Evolutionary conservation across 2,329 filamentous ascomycete genomes (phyloP), one percentile per base, ranked within the genome.

Genomic region (Fusarium oxysporum): DNA sequence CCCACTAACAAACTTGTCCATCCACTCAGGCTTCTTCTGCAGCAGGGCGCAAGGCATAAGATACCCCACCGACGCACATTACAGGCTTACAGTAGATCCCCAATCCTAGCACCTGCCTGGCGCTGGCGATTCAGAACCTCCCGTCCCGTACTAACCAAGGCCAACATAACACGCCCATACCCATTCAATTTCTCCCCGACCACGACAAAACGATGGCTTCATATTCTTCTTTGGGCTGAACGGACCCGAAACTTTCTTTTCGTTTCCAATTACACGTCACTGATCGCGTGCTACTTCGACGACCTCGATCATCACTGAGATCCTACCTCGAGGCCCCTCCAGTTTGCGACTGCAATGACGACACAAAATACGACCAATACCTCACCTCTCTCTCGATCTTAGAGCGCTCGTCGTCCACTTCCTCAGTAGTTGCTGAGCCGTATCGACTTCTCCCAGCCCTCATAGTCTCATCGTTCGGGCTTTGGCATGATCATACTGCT

Each of bases 271-370:
- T 21, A 35, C 43, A 57, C 43, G 58, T 50, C 67, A 60, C 70
- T 33, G 62, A 60, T 71, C 50, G 66, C 63, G 41, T 64, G 70
- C 55, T 58, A 73, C 47, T 51, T 40, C 11, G 58, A 68, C 59
- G 25, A 55, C 53, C 55, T 54, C 30, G 37, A 59, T 56, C 28
- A 38, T 65, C 55, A 48, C 43, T 40, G 43, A 41, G 41, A 51
- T 41, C 56, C 59, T 30, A 43, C 33, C 41, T 35, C 56, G 30
- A 44, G 41, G 35, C 47, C 61, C 54, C 57, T 65, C 45, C 41
- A 65, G 58, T 63, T 70, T 51, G 60, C 72, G 58, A 66, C 62
- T 62, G 70, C 65, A 67, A 74, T 74, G 72, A 74, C 72, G 72
- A 72, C 58, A 72, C 54, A 62, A 50, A 43, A 61, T 33, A 61